Conservation (phyloP, 139 green algal genomes). For the Coelastrella sp. region DNA sequence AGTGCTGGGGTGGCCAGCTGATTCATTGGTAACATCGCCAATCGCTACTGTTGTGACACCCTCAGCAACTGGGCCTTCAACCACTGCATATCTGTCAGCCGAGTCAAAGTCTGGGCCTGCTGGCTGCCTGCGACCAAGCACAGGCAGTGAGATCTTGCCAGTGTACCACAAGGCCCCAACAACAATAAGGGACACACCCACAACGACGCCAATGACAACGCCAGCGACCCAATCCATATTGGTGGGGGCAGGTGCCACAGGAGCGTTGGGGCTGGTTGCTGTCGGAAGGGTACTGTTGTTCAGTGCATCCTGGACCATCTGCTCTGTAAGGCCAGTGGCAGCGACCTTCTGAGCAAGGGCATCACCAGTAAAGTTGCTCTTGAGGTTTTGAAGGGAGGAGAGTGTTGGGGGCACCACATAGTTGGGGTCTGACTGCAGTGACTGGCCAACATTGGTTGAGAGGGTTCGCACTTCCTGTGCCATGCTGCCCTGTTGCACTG, state of each 20-base stretch:
- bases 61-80: not conserved
- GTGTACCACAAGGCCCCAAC: not conserved
- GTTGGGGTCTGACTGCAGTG: not conserved
- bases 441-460: not conserved
- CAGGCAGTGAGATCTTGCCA: not conserved
- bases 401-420: not conserved
- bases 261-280: not conserved
- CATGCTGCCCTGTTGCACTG: not conserved
- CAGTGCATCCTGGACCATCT: not conserved
- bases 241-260: too few species aligned
- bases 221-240: conserved; percentile 6
- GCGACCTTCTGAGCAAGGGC: not conserved
- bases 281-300: not conserved
- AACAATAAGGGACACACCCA: not conserved
- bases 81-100: not conserved
- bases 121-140: not conserved
- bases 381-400: not conserved
- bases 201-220: not conserved
- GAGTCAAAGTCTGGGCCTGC: not conserved
- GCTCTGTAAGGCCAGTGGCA: not conserved
- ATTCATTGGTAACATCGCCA: not conserved
- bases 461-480: not conserved
- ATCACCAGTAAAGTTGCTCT: not conserved
- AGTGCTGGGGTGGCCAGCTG: not conserved
- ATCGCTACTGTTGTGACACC: not conserved